A percentile compares a stretch with the other conserved stretches of the same genome.
Evolutionary conservation across 805 yeast species (phyloP).

Genomic region (Starmerella sp.): DNA sequence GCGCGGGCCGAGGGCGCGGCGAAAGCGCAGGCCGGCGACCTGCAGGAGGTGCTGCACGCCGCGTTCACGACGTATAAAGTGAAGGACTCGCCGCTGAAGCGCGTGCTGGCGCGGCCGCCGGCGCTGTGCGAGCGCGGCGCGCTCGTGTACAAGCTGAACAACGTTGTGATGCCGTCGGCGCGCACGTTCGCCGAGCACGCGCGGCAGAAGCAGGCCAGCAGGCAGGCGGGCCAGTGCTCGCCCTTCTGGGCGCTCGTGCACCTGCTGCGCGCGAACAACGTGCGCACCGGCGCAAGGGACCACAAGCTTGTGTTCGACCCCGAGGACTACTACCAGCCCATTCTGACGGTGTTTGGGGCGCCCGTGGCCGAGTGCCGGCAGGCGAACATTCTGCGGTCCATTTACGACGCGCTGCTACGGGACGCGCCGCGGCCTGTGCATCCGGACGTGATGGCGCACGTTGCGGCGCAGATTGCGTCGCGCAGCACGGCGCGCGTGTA

Average conservation of each 20-base stretch:
- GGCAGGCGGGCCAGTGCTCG: not conserved
- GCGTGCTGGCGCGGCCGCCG: not conserved
- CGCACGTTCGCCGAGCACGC: conserved; percentile 10
- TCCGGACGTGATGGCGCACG: conserved; percentile 4
- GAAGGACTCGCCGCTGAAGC: conserved; percentile 5
- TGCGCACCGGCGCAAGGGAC: conserved; percentile 3
- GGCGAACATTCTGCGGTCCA: conserved; percentile 4
- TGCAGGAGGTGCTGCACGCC: not conserved
- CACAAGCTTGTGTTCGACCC: conserved; percentile 8
- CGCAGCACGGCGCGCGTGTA: not conserved
- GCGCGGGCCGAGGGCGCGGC: conserved; percentile 6
- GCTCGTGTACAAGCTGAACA: conserved; percentile 10
- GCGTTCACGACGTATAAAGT: conserved; percentile 8
- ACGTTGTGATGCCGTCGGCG: conserved; percentile 1
- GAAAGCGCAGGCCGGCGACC: not conserved
- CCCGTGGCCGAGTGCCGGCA: conserved; percentile 9
- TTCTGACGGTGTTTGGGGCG: conserved; percentile 6
- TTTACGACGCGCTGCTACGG: conserved; percentile 5
- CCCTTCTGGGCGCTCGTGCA: conserved; percentile 10
- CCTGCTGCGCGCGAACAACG: not conserved
- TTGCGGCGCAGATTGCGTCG: not conserved
- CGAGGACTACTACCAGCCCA: not conserved
- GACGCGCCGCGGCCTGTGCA: conserved; percentile 15
- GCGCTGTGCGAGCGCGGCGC: not conserved
- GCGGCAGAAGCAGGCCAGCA: not conserved